Evolutionary conservation across 352 stramenopile species (phyloP), one percentile per base, ranked within the genome.

Genomic region (Elongisporangium prolatum): DNA sequence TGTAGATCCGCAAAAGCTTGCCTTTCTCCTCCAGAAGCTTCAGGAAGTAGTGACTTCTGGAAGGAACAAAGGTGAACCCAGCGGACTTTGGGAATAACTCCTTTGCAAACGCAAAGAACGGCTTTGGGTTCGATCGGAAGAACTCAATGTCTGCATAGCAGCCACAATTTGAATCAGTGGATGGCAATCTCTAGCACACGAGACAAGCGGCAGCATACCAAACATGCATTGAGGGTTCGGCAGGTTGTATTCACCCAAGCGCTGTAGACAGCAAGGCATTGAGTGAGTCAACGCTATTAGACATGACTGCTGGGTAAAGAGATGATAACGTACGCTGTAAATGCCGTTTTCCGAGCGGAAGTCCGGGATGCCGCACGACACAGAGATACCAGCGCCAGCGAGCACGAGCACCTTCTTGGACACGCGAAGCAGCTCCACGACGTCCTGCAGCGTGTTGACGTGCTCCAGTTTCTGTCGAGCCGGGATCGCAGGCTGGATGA

Each of bases 291-390:
- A 13, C 2, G 28, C 28, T 8, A n/a, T n/a, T n/a, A n/a, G n/a
- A n/a, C 25, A 8, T 9, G 25, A 34, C 4, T 8, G 25, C 8
- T 34, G 25, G 4, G 4, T 8, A 34, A 34, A 34, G 25, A 8
- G 25, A 34, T n/a, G 11, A 44, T 20, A 7, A 90, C 84, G 57
- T 81, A 95, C 84, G 40, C 76, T 93, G 68, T 97, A 97, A 50
- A 96, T 96, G 56, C 88, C 88, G 57, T 93, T 93, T 57, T 95
- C 80, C 4, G 92, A 98, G 17, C 98, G 93, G 71, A 99, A 99
- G 67, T 99, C 98, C 0, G 98, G 98, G 65, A 99, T 99, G 17
- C 98, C 98, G 60, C 95, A 98, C 6, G 90, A 97, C 13, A 98
- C 95, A 9, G 85, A 97, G 55, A 99, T 98, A n/a, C 97, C 96